Percentiles rank a stretch among this genome's conserved stretches.
phyloP scores from a whole-genome alignment of 345 rosid genomes.

The Salix brachista region DNA sequence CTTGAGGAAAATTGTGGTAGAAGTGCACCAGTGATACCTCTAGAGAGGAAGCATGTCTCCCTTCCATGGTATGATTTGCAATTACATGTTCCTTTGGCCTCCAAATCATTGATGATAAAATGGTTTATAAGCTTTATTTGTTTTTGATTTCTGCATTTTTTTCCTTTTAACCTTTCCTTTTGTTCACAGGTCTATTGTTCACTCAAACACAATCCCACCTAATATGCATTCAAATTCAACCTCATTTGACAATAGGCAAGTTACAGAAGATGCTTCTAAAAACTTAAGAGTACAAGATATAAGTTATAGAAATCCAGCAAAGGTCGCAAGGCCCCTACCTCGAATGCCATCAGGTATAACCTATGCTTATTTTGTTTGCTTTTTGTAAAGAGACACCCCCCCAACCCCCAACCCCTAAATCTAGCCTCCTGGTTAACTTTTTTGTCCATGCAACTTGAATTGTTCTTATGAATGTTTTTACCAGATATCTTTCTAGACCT shows the following conservation, averaged over 20 bases:
- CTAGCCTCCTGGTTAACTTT: too few relatives aligned
- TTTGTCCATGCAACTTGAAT: too few relatives aligned
- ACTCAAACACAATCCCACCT: constrained; percentile 44
- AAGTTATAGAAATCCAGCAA: constrained; percentile 39
- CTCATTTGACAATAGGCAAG: constrained; percentile 40
- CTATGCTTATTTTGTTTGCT: constrained; percentile 4
- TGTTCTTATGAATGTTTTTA: too few relatives aligned
- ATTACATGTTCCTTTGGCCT: background rate
- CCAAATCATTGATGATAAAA: background rate
- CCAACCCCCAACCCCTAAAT: too few relatives aligned
- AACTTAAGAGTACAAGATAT: constrained; percentile 38
- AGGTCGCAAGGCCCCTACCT: constrained; percentile 70
- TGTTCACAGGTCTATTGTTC: constrained; percentile 64
- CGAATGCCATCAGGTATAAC: constrained; percentile 64
- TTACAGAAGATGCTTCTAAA: constrained; percentile 44
- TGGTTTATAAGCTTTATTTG: background rate
- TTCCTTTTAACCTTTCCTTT: background rate
- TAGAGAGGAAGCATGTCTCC: constrained; percentile 70
- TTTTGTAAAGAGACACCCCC: background rate
- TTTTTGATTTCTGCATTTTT: background rate
- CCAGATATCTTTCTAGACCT: too few relatives aligned
- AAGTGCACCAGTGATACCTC: constrained; percentile 79
- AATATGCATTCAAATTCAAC: constrained; percentile 36
- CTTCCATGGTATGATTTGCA: constrained; percentile 27
- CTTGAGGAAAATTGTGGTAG: constrained; percentile 87